phyloP scores from a whole-genome alignment of 2,329 filamentous ascomycete species.

The Aspergillus ruber region DNA sequence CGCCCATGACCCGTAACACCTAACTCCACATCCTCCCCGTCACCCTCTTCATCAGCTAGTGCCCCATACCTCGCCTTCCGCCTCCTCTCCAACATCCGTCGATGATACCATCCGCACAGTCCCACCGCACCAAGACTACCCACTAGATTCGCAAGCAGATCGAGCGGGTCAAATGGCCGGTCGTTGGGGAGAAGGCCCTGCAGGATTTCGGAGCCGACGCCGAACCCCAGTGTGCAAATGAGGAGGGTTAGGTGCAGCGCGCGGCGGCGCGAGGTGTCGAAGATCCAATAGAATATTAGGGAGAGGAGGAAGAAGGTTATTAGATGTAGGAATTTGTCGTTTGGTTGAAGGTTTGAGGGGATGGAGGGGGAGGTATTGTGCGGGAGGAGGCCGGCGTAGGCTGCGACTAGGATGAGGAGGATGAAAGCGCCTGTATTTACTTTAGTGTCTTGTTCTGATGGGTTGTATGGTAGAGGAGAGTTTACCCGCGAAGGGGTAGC shows the following conservation, averaged over 20 bases:
- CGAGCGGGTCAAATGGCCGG: slow-evolving; percentile 67
- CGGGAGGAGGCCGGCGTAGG: slow-evolving; percentile 69
- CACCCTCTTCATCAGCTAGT: slow-evolving; percentile 48
- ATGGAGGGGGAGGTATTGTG: slow-evolving; percentile 32
- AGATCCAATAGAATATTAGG: slow-evolving; percentile 84
- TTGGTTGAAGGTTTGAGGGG: slow-evolving; percentile 52
- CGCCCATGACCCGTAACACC: slow-evolving; percentile 41
- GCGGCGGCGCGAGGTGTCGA: slow-evolving; percentile 83
- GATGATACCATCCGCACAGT: slow-evolving; percentile 85
- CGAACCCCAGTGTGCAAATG: slow-evolving; percentile 62
- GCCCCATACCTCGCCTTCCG: slow-evolving; percentile 67
- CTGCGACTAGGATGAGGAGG: slow-evolving; percentile 65
- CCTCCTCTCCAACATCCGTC: slow-evolving; percentile 86
- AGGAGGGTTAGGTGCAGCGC: slow-evolving; percentile 76
- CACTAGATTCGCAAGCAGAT: slow-evolving; percentile 80
- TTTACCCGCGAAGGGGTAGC: slow-evolving; percentile 81
- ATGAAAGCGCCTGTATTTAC: slow-evolving; percentile 54
- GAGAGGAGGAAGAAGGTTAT: slow-evolving; percentile 87
- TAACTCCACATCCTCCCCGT: slow-evolving; percentile 75
- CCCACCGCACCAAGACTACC: slow-evolving; percentile 67
- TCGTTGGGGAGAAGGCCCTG: slow-evolving; percentile 63
- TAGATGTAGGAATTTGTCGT: slow-evolving; percentile 86
- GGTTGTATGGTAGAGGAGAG: slow-evolving; percentile 10
- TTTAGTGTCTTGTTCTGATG: slow-evolving; percentile 9
- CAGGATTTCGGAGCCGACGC: slow-evolving; percentile 53